A percentile compares a stretch with the other conserved stretches of the same genome.
Conservation (phyloP, 169 alveolate species). For the Pseudocohnilembus persalinus region DNA sequence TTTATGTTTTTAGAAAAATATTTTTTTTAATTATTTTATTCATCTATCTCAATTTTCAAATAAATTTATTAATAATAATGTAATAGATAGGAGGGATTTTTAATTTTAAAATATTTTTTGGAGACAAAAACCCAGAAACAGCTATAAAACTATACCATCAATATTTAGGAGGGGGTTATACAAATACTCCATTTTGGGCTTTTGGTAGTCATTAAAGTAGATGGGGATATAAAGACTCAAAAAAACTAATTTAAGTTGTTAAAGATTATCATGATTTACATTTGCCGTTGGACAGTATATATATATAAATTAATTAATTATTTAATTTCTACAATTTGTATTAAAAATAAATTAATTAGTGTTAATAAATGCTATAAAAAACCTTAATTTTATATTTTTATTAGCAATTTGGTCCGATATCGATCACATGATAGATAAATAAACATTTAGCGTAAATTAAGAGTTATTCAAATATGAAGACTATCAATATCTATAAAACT, state of each 20-base stretch:
- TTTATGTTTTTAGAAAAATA: too few relatives aligned
- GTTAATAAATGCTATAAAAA: not conserved
- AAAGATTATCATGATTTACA: constrained; percentile 50
- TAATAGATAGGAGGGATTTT: constrained; percentile 39
- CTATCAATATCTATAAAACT: constrained; percentile 4
- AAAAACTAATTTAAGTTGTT: constrained; percentile 37
- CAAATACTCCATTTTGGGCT: constrained; percentile 44
- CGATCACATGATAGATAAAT: constrained; percentile 72
- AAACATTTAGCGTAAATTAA: constrained; percentile 64
- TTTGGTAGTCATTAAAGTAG: constrained; percentile 52
- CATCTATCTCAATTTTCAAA: too few relatives aligned
- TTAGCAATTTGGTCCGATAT: constrained; percentile 84
- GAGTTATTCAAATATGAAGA: constrained; percentile 32
- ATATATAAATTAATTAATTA: too few relatives aligned
- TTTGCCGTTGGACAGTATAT: constrained; percentile 78
- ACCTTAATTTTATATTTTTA: not conserved
- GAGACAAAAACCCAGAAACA: constrained; percentile 47
- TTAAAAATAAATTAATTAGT: too few relatives aligned
- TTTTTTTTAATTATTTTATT: too few relatives aligned
- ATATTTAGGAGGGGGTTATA: constrained; percentile 46
- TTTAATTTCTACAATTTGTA: too few relatives aligned
- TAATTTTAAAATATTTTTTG: constrained; percentile 39
- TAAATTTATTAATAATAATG: too few relatives aligned
- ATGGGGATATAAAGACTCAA: constrained; percentile 71
- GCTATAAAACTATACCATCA: constrained; percentile 40